Evolutionary conservation across 192 early-diverging fungal species (phyloP).

Genomic region (Phycomyces blakesleeanus): DNA sequence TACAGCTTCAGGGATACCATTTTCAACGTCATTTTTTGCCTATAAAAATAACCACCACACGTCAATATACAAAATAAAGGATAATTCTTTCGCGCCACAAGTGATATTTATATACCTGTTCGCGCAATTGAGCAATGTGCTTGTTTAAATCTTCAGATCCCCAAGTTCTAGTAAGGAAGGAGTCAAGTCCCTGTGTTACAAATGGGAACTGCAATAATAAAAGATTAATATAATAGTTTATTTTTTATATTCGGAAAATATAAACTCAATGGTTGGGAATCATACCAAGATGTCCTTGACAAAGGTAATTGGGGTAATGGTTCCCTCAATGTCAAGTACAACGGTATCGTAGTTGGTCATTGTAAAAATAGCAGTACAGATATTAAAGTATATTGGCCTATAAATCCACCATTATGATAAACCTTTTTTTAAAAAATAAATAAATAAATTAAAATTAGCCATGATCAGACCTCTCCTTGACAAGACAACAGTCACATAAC

Average conservation of each 20-base stretch:
- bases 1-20: conserved; percentile 37
- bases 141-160: conserved; percentile 36
- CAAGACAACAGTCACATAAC: too few species aligned
- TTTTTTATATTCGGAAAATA: too few species aligned
- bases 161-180: conserved; percentile 67
- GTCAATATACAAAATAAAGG: too few species aligned
- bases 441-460: not conserved
- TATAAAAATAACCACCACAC: conserved; percentile 15
- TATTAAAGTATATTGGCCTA: not conserved
- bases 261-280: not conserved
- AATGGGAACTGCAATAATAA: conserved; percentile 77
- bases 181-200: conserved; percentile 53
- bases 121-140: conserved; percentile 43
- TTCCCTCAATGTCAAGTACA: conserved; percentile 92
- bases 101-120: conserved; percentile 36
- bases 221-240: not conserved
- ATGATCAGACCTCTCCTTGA: too few species aligned
- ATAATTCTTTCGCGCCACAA: too few species aligned
- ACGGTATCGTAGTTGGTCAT: conserved; percentile 46
- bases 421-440: not conserved
- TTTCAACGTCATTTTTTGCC: conserved; percentile 45
- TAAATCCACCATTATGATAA: too few species aligned
- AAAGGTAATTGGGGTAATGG: conserved; percentile 95
- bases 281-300: conserved; percentile 81
- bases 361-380: not conserved